phyloP scores from a whole-genome alignment of 352 stramenopile species.

The Peronosclerospora sorghi region DNA sequence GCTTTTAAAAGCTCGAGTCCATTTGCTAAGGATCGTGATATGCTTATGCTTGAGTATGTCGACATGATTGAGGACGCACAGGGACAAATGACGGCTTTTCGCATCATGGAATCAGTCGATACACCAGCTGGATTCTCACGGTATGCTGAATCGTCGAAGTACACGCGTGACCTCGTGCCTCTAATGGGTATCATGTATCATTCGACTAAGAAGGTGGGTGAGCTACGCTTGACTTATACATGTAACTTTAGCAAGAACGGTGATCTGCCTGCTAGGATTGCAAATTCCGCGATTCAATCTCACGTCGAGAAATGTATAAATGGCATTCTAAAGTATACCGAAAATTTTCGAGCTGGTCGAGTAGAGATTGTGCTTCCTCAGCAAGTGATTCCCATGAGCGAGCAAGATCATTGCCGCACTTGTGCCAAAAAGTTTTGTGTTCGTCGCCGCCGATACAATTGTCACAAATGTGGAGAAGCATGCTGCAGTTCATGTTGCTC shows the following conservation, averaged over 20 bases:
- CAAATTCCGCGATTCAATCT: constrained; percentile 77
- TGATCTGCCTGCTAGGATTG: constrained; percentile 69
- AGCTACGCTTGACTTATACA: constrained; percentile 80
- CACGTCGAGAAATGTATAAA: constrained; percentile 82
- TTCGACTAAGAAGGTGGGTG: constrained; percentile 63
- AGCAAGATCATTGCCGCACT: constrained; percentile 58
- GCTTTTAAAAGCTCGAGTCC: constrained; percentile 76
- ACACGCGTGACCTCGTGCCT: constrained; percentile 60
- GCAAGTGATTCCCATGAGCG: constrained; percentile 61
- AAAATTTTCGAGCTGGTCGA: constrained; percentile 54
- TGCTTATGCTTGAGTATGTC: constrained; percentile 81
- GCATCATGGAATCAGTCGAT: constrained; percentile 78
- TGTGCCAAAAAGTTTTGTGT: constrained; percentile 73
- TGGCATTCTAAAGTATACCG: constrained; percentile 81
- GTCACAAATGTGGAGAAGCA: constrained; percentile 72
- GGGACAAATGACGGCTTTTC: constrained; percentile 73
- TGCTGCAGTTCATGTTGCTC: constrained; percentile 72
- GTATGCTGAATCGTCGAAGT: constrained; percentile 51
- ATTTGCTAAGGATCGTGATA: constrained; percentile 70
- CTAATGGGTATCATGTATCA: constrained; percentile 85
- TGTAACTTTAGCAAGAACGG: constrained; percentile 82
- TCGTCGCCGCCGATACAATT: constrained; percentile 66
- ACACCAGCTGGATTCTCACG: constrained; percentile 36
- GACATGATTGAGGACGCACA: constrained; percentile 83
- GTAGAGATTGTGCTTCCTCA: constrained; percentile 68